These are phyloP conservation scores for Neurospora sp. DNA, from an alignment of 495 filamentous ascomycete genomes.

Conservation along the genomic window DNA sequence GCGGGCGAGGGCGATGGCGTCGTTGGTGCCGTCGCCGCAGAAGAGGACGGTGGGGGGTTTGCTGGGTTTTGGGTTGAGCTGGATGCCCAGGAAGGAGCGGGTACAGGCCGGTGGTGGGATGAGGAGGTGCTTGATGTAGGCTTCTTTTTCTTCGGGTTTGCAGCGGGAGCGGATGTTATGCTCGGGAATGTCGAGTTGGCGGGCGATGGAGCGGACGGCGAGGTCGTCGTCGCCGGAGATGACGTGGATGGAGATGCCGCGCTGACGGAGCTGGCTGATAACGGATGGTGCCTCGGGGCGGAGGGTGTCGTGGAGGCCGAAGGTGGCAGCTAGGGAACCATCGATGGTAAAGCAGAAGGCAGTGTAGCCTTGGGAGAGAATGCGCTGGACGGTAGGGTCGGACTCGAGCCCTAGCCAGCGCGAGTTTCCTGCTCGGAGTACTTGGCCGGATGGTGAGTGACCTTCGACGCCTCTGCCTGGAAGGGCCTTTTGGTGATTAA, in stretches of 20 bases:
- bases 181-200: constrained; percentile 40
- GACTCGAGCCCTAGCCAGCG: constrained; percentile 44
- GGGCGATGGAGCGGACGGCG: constrained; percentile 46
- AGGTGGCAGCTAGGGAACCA: constrained; percentile 41
- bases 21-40: constrained; percentile 73
- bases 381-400: constrained; percentile 29
- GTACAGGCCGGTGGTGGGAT: neutral
- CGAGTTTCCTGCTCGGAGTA: constrained; percentile 51
- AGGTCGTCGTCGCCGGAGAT: constrained; percentile 60
- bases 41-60: constrained; percentile 46
- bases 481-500: constrained; percentile 37
- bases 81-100: neutral
- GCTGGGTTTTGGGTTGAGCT: neutral
- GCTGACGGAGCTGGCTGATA: constrained; percentile 40
- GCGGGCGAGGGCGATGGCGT: constrained; percentile 61
- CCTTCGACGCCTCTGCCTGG: constrained; percentile 38
- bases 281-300: constrained; percentile 44
- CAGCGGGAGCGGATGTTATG: constrained; percentile 39
- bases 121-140: constrained; percentile 42
- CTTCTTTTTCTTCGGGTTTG: constrained; percentile 52
- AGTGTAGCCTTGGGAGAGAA: constrained; percentile 42
- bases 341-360: constrained; percentile 54
- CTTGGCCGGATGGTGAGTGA: neutral
- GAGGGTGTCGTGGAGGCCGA: constrained; percentile 48
- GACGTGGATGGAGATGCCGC: constrained; percentile 50